Percentiles rank a stretch among this genome's conserved stretches.
These are phyloP conservation scores for Dentipellis sp. DNA, from an alignment of 768 basidiomycete species.

Conservation along the genomic window DNA sequence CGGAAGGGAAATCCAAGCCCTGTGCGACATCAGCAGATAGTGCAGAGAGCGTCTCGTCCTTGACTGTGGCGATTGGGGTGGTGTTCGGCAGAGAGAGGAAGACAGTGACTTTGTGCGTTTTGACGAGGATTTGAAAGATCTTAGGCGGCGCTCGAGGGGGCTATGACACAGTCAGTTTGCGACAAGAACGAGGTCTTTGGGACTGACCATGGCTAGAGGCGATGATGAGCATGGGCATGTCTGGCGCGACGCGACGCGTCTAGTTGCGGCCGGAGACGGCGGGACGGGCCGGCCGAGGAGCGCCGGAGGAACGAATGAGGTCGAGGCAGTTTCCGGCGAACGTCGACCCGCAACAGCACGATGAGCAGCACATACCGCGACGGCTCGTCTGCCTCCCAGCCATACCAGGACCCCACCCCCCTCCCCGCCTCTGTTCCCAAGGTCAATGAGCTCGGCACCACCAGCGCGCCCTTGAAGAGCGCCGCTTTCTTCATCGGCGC, in stretches of 20 bases:
- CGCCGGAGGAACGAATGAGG: neutral
- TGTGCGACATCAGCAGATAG: conserved; percentile 38
- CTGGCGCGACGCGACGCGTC: neutral
- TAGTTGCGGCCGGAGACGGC: neutral
- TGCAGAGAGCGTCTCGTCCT: conserved; percentile 54
- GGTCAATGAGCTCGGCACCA: conserved; percentile 81
- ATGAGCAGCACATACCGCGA: conserved; percentile 48
- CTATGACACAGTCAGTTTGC: conserved; percentile 20
- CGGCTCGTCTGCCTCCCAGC: conserved; percentile 35
- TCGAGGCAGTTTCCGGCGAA: neutral
- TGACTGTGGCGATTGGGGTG: conserved; percentile 47
- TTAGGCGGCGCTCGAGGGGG: conserved; percentile 49
- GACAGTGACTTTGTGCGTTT: conserved; percentile 64
- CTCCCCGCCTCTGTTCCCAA: conserved; percentile 60
- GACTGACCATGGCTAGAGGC: neutral
- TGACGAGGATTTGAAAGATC: conserved; percentile 59
- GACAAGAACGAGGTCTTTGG: neutral
- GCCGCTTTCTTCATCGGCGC: conserved; percentile 96
- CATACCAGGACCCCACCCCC: conserved; percentile 57
- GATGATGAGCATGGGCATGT: neutral
- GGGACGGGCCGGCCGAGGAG: neutral
- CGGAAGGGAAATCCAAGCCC: conserved; percentile 26
- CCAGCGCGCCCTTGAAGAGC: conserved; percentile 90
- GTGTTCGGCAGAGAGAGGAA: conserved; percentile 47
- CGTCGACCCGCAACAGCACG: conserved; percentile 9